phyloP scores from a whole-genome alignment of 2,329 filamentous ascomycete genomes.

The Cordyceps javanica region DNA sequence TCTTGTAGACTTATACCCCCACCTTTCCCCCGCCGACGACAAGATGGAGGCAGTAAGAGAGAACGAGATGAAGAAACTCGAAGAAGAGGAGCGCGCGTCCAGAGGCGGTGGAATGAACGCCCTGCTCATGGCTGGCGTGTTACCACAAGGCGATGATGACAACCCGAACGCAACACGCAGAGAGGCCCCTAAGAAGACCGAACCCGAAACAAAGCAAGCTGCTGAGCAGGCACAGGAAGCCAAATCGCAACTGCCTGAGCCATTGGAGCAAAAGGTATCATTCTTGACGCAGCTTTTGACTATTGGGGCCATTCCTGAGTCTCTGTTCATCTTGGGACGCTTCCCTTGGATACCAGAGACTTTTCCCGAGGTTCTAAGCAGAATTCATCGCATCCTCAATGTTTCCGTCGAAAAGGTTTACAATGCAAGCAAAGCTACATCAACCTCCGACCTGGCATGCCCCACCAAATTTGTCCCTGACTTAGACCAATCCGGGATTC shows the following conservation, averaged over 20 bases:
- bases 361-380: conserved; percentile 73
- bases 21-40: conserved; percentile 80
- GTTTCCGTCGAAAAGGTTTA: conserved; percentile 74
- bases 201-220: conserved; percentile 45
- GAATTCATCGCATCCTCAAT: conserved; percentile 77
- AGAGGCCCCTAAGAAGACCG: conserved; percentile 46
- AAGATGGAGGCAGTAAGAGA: conserved; percentile 70
- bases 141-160: conserved; percentile 66
- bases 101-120: conserved; percentile 74
- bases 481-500: conserved; percentile 58
- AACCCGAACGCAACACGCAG: conserved; percentile 45
- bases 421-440: conserved; percentile 36
- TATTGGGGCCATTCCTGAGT: conserved; percentile 88
- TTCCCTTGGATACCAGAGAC: conserved; percentile 90
- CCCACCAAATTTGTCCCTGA: conserved; percentile 41
- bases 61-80: conserved; percentile 67
- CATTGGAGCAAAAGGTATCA: conserved; percentile 79
- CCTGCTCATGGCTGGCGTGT: conserved; percentile 75
- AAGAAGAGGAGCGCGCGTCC: conserved; percentile 66
- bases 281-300: conserved; percentile 80
- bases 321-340: conserved; percentile 83
- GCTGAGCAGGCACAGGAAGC: conserved; percentile 38
- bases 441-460: conserved; percentile 25
- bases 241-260: conserved; percentile 57
- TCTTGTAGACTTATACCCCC: conserved; percentile 81